Conservation (phyloP, 1,139 yeast genomes). For the Geotrichum histeridarum region DNA sequence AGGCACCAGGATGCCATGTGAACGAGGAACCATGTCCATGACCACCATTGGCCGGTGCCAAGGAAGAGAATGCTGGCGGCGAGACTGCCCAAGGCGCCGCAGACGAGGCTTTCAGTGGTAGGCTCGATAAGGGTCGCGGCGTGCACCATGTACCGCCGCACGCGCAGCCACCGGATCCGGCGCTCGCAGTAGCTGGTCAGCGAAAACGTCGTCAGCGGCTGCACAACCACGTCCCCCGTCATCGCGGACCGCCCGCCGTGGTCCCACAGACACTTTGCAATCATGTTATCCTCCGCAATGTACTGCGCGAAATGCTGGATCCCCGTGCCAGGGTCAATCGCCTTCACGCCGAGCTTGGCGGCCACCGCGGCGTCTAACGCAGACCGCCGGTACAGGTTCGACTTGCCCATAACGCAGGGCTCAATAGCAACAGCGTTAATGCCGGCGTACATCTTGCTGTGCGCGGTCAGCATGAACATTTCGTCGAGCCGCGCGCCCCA, state of each 20-base stretch:
- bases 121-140: slow-evolving; percentile 85
- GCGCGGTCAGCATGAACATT: slow-evolving; percentile 78
- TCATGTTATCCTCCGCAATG: slow-evolving; percentile 92
- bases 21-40: slow-evolving; percentile 40
- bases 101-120: slow-evolving; percentile 68
- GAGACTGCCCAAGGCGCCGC: slow-evolving; percentile 59
- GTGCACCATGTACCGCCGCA: slow-evolving; percentile 83
- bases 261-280: slow-evolving; percentile 81
- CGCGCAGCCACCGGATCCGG: slow-evolving; percentile 80
- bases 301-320: slow-evolving; percentile 69
- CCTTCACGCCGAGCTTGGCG: slow-evolving; percentile 1
- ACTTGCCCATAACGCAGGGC: slow-evolving; percentile 92
- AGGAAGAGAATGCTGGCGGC: slow-evolving; percentile 49
- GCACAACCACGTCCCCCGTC: slow-evolving; percentile 74
- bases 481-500: slow-evolving; percentile 77
- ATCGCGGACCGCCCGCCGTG: slow-evolving; percentile 68
- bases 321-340: slow-evolving; percentile 40
- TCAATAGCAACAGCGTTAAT: slow-evolving; percentile 73
- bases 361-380: slow-evolving; percentile 63
- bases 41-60: slow-evolving; percentile 29
- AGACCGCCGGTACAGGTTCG: slow-evolving; percentile 68
- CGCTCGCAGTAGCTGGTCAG: slow-evolving; percentile 56
- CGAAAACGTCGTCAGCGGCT: slow-evolving; percentile 56
- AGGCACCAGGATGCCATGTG: slow-evolving; percentile 62
- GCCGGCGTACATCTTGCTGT: slow-evolving; percentile 76